Conservation (phyloP, 371 early-diverging fungal genomes). For the Blyttiomyces sp. region DNA sequence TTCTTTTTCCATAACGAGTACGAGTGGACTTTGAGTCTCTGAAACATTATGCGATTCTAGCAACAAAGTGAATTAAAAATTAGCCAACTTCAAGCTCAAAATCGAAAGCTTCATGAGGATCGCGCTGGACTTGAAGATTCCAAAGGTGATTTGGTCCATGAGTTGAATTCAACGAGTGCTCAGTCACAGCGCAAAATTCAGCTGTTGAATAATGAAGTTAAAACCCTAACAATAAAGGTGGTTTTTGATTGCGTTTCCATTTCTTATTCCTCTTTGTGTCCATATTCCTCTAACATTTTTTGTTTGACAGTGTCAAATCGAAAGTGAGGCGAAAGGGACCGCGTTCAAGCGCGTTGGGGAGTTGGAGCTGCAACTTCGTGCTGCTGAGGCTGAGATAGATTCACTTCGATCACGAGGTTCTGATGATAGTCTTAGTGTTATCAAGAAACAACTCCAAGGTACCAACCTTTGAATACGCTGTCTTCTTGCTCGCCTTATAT, state of each 20-base stretch:
- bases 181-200: no score
- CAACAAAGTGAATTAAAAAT: neutral
- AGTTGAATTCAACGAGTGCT: no score
- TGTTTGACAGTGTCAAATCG: neutral
- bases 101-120: neutral
- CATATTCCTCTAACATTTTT: no score
- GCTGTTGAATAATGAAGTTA: no score
- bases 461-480: neutral
- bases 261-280: no score
- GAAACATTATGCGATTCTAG: no score
- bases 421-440: neutral
- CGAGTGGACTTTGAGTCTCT: no score
- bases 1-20: neutral
- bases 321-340: neutral
- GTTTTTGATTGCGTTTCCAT: no score
- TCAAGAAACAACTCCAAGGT: slow-evolving; percentile 26
- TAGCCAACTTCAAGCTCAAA: slow-evolving; percentile 8
- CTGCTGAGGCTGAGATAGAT: neutral
- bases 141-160: no score
- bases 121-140: no score
- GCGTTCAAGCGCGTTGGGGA: slow-evolving; percentile 2
- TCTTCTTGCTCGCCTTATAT: neutral
- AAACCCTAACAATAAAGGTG: no score
- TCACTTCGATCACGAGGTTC: neutral
- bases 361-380: neutral